Base-by-base conservation (phyloP, 257 asterid genomes). In the Solanum pennellii region DNA sequence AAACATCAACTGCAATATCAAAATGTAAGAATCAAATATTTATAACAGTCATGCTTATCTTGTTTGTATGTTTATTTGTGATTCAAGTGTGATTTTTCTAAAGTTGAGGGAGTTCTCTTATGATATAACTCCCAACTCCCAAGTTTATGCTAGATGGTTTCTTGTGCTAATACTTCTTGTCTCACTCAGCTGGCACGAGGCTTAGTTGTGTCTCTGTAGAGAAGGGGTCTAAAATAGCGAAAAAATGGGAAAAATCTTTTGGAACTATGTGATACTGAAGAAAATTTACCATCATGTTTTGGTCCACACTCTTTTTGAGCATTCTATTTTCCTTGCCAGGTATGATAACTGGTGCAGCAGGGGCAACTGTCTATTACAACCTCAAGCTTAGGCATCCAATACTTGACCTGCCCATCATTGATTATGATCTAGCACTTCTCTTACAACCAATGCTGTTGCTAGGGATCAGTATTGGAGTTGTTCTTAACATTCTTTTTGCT, bases 321-420 rank as follows among this genome's bases (percentile, higher is more conserved):
- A 42, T 79, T 72, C 35, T 88, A n/a, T 68, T 11, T 68, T 49
- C 6, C 7, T 5, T 49, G 18, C 66, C 85, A 93, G 96, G 94
- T 89, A 93, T 93, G 96, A 91, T 93, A 84, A 91, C 92, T 29
- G 96, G 96, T 77, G 94, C 93, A 52, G 95, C 96, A 79, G 90
- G 89, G 20, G 94, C 96, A 44, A 89, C 95, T 3, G 94, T 93
- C 33, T 92, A 90, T 88, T 93, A 87, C 90, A 93, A 93, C 83
- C 92, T 93, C 83, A 92, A 91, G 90, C 94, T 89, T 82, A 88
- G 95, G 7, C 96, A 93, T 88, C 96, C 95, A 31, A 56, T 89
- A n/a, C 94, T 92, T 29, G 93, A 92, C 77, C 93, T 93, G 23
- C 96, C 95, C 37, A 86, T 92, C 11, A 93, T 93, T 15, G 95